A percentile compares a stretch with the other conserved stretches of the same genome.
phyloP scores from a whole-genome alignment of 305 asterid species.

The Fraxinus angustifolia region DNA sequence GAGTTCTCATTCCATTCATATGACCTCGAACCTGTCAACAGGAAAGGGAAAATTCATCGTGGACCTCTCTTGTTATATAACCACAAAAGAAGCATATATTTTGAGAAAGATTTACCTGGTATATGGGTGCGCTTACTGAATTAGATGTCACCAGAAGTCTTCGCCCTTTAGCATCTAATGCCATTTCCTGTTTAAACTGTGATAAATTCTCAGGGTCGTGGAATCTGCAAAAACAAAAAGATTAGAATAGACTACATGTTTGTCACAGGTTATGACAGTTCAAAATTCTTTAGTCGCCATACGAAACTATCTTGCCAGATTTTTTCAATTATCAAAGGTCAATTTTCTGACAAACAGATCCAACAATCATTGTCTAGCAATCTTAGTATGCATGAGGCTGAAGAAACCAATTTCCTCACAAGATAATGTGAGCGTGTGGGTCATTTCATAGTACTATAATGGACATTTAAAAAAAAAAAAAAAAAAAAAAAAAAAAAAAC shows the following conservation, averaged over 20 bases:
- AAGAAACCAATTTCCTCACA: neutral
- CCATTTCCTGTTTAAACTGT: conserved; percentile 65
- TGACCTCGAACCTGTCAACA: conserved; percentile 56
- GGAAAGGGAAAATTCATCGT: neutral
- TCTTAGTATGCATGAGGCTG: neutral
- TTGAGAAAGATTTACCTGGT: conserved; percentile 46
- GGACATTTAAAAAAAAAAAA: neutral
- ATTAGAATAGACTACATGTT: neutral
- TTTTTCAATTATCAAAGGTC: neutral
- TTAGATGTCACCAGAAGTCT: conserved; percentile 76
- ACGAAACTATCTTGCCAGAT: neutral
- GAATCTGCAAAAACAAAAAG: conserved; percentile 40
- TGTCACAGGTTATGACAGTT: neutral
- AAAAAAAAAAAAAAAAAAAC: neutral
- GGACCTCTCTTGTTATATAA: neutral
- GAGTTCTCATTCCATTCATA: conserved; percentile 60
- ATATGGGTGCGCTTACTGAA: conserved; percentile 72
- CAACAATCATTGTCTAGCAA: neutral
- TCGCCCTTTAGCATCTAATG: conserved; percentile 77
- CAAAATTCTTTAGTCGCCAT: neutral
- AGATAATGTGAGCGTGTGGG: neutral
- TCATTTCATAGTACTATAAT: neutral
- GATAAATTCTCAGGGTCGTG: conserved; percentile 48
- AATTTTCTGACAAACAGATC: neutral
- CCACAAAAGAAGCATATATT: neutral